These are phyloP conservation scores for Arbutus unedo DNA, from an alignment of 148 eudicot species.

Conservation along the genomic window DNA sequence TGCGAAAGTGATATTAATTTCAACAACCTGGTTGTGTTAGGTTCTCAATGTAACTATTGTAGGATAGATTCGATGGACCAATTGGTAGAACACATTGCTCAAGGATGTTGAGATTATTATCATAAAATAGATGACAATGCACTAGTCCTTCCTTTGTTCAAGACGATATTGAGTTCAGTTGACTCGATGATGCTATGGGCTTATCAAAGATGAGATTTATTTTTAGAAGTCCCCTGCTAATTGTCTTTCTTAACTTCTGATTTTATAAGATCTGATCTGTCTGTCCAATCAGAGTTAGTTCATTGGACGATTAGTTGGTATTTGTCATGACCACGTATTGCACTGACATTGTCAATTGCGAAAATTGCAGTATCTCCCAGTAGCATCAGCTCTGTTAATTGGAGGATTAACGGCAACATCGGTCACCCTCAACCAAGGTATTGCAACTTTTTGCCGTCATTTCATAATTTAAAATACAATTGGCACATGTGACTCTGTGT, in stretches of 20 bases:
- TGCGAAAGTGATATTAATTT: neutral
- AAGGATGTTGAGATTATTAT: neutral
- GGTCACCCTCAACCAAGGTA: conserved; percentile 59
- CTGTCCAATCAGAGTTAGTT: neutral
- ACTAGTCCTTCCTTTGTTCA: neutral
- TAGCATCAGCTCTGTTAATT: conserved; percentile 26
- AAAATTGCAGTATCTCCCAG: conserved; percentile 24
- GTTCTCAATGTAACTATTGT: neutral
- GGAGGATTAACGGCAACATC: conserved; percentile 27
- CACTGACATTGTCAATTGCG: neutral
- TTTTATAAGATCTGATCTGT: neutral
- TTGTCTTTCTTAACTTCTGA: neutral
- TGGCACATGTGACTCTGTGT: neutral
- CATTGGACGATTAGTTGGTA: neutral
- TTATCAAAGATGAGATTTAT: neutral
- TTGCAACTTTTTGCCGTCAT: conserved; percentile 40
- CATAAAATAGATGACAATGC: neutral
- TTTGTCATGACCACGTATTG: neutral
- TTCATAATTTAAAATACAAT: neutral
- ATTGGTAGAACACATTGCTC: neutral
- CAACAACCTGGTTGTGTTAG: neutral
- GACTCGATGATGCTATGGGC: neutral
- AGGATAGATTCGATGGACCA: neutral
- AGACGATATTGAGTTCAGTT: neutral
- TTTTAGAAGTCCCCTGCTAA: neutral